Conservation (phyloP, 1,284 basidiomycete species). For the Ganoderma sinense region DNA sequence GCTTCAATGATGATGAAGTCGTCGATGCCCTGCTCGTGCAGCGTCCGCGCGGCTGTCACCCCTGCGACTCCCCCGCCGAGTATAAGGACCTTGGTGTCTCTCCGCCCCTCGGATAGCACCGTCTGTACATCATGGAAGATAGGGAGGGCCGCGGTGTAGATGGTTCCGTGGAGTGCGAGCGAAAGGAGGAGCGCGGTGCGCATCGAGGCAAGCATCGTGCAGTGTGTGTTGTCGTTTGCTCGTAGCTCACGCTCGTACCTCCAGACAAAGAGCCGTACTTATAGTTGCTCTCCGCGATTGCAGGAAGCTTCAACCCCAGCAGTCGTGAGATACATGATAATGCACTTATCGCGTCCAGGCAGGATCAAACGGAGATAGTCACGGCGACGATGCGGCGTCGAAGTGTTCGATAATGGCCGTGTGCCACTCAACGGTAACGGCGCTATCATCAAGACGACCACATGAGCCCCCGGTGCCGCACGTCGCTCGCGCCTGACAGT, state of each 20-base stretch:
- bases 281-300: neutral
- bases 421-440: neutral
- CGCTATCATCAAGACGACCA: neutral
- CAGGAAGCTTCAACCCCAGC: neutral
- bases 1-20: conserved; percentile 72
- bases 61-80: conserved; percentile 75
- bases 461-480: neutral
- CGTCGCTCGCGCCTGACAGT: neutral
- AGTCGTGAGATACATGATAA: conserved; percentile 7
- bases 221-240: neutral
- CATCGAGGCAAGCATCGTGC: neutral
- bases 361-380: neutral
- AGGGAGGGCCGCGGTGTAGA: neutral
- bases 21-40: conserved; percentile 62
- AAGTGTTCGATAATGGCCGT: neutral
- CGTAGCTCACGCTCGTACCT: neutral
- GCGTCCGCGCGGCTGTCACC: conserved; percentile 67
- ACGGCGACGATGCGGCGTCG: neutral
- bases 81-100: conserved; percentile 51
- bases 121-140: conserved; percentile 8
- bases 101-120: conserved; percentile 12
- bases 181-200: neutral
- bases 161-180: neutral
- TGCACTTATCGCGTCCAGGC: conserved; percentile 7
- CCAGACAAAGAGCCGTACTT: neutral